A percentile compares a stretch with the other conserved stretches of the same genome.
Evolutionary conservation across 768 basidiomycete species (phyloP).

Genomic region (Kwoniella europaea): DNA sequence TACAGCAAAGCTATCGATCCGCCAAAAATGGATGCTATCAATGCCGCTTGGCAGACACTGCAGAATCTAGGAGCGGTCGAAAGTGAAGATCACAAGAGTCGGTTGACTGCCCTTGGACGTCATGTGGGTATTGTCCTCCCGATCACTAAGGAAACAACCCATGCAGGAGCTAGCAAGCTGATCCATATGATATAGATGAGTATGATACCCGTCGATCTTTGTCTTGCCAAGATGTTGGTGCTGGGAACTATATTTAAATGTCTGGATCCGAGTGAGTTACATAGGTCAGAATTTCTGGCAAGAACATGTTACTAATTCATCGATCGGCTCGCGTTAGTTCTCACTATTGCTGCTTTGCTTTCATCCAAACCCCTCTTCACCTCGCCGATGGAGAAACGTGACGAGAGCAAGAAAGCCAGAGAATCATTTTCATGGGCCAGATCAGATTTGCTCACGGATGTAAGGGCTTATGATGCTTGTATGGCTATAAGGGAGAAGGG

Average conservation of each 20-base stretch:
- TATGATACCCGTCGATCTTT: conserved; percentile 82
- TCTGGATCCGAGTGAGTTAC: conserved; percentile 64
- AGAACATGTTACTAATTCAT: background rate
- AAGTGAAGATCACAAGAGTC: conserved; percentile 60
- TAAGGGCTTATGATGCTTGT: conserved; percentile 68
- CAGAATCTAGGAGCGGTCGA: conserved; percentile 79
- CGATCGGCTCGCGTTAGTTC: conserved; percentile 57
- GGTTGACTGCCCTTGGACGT: conserved; percentile 78
- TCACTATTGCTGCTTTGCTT: conserved; percentile 79
- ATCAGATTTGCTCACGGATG: conserved; percentile 84
- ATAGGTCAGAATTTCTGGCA: background rate
- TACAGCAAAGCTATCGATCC: conserved; percentile 76
- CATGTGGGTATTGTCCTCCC: conserved; percentile 64
- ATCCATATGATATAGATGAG: conserved; percentile 62
- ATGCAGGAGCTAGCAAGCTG: background rate
- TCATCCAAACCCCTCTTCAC: conserved; percentile 87
- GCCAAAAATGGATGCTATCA: conserved; percentile 74
- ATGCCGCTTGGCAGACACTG: conserved; percentile 74
- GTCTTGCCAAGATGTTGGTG: conserved; percentile 92
- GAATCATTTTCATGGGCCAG: conserved; percentile 70
- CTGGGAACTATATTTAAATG: conserved; percentile 82
- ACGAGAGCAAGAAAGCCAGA: conserved; percentile 75
- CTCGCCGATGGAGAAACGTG: conserved; percentile 79
- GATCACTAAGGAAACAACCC: too few relatives aligned
- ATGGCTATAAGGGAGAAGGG: conserved; percentile 61